phyloP scores from a whole-genome alignment of 306 rosid genomes.

The Cucurbita maxima region DNA sequence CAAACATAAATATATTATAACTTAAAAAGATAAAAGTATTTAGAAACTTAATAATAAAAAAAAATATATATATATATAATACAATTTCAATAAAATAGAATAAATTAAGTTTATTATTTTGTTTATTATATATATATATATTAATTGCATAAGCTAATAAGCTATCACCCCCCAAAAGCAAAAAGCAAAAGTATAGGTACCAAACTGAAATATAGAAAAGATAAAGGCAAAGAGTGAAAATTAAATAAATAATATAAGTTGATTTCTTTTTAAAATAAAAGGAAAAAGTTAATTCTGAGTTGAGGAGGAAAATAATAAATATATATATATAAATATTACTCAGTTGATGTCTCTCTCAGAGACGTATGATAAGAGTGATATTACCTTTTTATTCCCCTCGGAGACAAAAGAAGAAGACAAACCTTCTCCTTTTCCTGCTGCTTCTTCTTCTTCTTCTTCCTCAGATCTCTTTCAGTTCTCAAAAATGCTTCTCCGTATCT shows the following conservation, averaged over 20 bases:
- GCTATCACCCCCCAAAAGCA: background rate
- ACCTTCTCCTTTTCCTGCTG: background rate
- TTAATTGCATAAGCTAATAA: background rate
- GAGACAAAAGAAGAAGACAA: conserved; percentile 1
- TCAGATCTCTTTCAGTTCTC: conserved; percentile 2
- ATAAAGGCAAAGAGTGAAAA: background rate
- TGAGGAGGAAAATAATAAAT: background rate
- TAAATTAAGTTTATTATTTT: background rate
- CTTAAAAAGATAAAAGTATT: no score
- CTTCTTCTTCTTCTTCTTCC: background rate
- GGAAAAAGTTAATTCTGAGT: background rate
- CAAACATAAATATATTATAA: no score
- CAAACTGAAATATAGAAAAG: background rate
- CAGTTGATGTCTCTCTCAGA: background rate
- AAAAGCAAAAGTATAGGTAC: background rate
- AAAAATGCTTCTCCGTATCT: background rate
- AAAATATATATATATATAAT: background rate
- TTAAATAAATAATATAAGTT: background rate
- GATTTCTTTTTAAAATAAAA: background rate
- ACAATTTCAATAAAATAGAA: background rate
- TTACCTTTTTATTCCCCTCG: conserved; percentile 2
- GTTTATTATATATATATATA: background rate
- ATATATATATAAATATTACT: background rate
- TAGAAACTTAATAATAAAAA: no score
- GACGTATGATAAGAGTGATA: conserved; percentile 4